A percentile compares a stretch with the other conserved stretches of the same genome.
These are phyloP conservation scores for Mycena galericulata DNA, from an alignment of 768 basidiomycete genomes.

Conservation along the genomic window DNA sequence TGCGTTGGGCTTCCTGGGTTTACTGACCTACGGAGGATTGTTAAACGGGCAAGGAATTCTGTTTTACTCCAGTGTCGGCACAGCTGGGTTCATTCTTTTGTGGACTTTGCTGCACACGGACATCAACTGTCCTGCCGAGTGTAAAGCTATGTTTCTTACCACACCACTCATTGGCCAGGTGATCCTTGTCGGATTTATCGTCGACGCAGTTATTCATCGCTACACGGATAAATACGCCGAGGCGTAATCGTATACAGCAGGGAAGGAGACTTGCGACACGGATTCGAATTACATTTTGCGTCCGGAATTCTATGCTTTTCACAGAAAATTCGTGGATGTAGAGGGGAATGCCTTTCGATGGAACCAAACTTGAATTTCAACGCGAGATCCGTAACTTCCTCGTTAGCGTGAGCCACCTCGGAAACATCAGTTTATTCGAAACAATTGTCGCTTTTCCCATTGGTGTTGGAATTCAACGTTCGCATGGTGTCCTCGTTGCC, in stretches of 20 bases:
- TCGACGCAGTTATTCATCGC: conserved; percentile 39
- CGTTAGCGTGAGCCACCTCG: not conserved
- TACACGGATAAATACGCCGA: not conserved
- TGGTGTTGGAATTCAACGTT: not conserved
- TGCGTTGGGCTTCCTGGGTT: conserved; percentile 56
- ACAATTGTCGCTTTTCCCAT: not conserved
- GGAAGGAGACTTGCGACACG: too few species aligned
- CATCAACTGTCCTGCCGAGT: conserved; percentile 43
- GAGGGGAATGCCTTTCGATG: too few species aligned
- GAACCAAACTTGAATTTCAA: not conserved
- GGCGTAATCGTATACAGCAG: too few species aligned
- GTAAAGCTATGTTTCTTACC: conserved; percentile 41
- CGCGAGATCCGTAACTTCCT: not conserved
- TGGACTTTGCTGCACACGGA: conserved; percentile 38
- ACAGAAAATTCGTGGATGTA: too few species aligned
- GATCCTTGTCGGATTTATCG: conserved; percentile 41
- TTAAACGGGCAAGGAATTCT: conserved; percentile 56
- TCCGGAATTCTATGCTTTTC: too few species aligned
- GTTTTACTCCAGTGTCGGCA: conserved; percentile 43
- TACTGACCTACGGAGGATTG: conserved; percentile 58
- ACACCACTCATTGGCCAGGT: conserved; percentile 44
- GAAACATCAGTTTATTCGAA: not conserved
- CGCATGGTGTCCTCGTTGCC: conserved; percentile 4
- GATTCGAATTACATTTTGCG: too few species aligned
- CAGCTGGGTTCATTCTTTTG: conserved; percentile 38